Base-by-base conservation (phyloP, 148 eudicot genomes). In the Heliamphora exappendiculata region DNA sequence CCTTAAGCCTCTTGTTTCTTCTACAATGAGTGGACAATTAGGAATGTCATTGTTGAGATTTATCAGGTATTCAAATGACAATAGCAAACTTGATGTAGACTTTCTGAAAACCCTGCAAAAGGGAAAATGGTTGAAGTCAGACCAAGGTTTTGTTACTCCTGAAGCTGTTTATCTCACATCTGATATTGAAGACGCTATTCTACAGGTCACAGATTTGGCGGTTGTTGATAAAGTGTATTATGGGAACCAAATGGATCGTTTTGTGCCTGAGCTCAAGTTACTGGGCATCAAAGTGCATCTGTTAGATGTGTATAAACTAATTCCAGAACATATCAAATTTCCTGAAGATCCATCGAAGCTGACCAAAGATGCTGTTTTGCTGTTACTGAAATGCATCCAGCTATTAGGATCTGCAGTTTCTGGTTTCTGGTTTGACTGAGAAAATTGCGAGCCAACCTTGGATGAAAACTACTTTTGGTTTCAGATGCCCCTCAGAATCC, bases 241-340 rank as follows among this genome's bases (percentile, higher is more conserved):
- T 42, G 57, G 67, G 41, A 57, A 17, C 16, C 2, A 41, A 29
- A 66, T 67, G 8, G 39, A 39, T 42, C 12, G 37, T 13, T 77
- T 77, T 75, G 81, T 1, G 60, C 53, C 64, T 78, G 83, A 82
- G 81, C 82, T 49, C 66, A 75, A 34, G 79, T 85, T 76, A 69
- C 75, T 29, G 72, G 76, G 34, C 19, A 20, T 77, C 13, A 29
- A 14, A 54, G 29, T 59, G 36, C 37, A 42, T 39, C 3, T 42
- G 66, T 29, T 34, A 26, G 74, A 69, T 31, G 65, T 39, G 24
- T 57, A 68, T 41, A 28, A 75, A 34, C 67, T 77, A 54, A 41
- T 77, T 54, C 36, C 67, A 2, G n/a, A 57, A 22, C 47, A 68
- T 55, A 19, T 67, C 51, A 68, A 26, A 73, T 58, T 77, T 69